Conservation (phyloP, 179 eudicot species). For the Actinidia arguta region DNA sequence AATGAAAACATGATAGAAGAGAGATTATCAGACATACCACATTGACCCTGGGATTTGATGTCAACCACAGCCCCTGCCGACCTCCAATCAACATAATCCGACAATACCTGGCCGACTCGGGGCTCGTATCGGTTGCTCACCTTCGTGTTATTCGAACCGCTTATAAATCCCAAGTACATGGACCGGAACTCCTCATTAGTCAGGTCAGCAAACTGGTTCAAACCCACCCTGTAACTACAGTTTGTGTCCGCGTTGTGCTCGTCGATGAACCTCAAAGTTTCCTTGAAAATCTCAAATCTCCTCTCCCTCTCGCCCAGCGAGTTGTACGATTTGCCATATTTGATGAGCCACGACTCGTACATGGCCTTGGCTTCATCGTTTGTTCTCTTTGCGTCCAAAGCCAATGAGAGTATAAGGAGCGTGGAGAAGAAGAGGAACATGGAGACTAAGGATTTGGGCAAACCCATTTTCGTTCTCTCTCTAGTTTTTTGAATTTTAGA, state of each 20-base stretch:
- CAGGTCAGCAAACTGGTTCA: constrained; percentile 70
- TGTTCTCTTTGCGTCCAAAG: constrained; percentile 36
- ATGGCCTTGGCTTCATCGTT: constrained; percentile 48
- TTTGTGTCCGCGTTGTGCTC: constrained; percentile 51
- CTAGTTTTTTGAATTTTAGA: too few species aligned
- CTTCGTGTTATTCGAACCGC: background rate
- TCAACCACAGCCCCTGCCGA: constrained; percentile 60
- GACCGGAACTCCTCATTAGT: constrained; percentile 70
- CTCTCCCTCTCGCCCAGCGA: constrained; percentile 64
- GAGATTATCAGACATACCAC: constrained; percentile 26
- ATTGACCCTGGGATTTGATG: constrained; percentile 50
- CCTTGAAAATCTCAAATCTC: constrained; percentile 68
- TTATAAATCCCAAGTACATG: constrained; percentile 45
- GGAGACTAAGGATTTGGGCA: background rate
- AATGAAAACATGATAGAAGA: too few species aligned
- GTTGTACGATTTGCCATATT: constrained; percentile 59
- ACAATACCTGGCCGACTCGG: constrained; percentile 47
- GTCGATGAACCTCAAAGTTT: constrained; percentile 64
- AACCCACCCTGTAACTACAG: constrained; percentile 48
- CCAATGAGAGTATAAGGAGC: constrained; percentile 15
- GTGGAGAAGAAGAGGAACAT: constrained; percentile 4
- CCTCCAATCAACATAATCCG: constrained; percentile 69
- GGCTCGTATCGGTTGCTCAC: constrained; percentile 42
- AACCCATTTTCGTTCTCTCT: constrained; percentile 16
- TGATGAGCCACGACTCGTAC: constrained; percentile 39